A percentile compares a stretch with the other conserved stretches of the same genome.
Conservation (phyloP, 75 land plant species). For the Cunninghamia lanceolata region DNA sequence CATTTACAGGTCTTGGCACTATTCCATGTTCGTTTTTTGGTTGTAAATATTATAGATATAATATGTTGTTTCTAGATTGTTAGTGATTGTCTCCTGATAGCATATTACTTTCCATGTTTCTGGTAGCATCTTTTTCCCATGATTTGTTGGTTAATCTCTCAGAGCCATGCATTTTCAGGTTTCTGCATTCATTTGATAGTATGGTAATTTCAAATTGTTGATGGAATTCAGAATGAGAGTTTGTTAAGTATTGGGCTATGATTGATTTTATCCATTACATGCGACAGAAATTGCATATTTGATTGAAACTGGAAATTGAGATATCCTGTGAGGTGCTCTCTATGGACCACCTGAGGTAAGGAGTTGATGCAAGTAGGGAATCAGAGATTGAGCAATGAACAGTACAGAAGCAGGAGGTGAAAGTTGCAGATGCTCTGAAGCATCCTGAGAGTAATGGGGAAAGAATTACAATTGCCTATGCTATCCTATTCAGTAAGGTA, state of each 20-base stretch:
- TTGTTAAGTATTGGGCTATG: background rate
- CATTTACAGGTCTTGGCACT: background rate
- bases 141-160: background rate
- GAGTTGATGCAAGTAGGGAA: background rate
- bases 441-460: conserved; percentile 97
- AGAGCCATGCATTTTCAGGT: background rate
- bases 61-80: background rate
- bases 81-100: background rate
- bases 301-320: background rate
- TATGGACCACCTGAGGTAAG: background rate
- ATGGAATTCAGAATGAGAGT: background rate
- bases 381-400: conserved; percentile 73
- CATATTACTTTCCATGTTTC: background rate
- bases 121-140: background rate
- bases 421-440: conserved; percentile 93
- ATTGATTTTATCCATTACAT: background rate
- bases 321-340: background rate
- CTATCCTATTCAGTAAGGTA: conserved; percentile 88
- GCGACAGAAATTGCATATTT: background rate
- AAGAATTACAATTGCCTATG: conserved; percentile 89
- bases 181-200: background rate
- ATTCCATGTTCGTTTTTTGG: background rate
- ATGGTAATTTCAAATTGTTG: background rate
- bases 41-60: background rate
- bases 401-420: conserved; percentile 85